Percentiles rank a stretch among this genome's conserved stretches.
Evolutionary conservation across 2,329 filamentous ascomycete species (phyloP).

Genomic region (Nothophoma quercina): DNA sequence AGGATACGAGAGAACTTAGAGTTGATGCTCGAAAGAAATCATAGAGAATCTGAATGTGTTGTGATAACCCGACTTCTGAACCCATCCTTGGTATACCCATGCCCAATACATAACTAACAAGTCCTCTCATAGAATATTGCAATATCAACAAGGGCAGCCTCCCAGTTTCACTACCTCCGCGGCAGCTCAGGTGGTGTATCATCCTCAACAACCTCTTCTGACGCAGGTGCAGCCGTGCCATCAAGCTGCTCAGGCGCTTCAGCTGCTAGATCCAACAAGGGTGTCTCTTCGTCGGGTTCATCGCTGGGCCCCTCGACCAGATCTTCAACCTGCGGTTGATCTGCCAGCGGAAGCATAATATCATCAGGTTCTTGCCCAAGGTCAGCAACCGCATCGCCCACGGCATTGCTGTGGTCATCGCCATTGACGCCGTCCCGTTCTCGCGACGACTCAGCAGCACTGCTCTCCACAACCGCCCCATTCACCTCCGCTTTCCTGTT

Average conservation of each 20-base stretch:
- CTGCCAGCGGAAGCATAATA: background rate
- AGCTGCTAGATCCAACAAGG: constrained; percentile 6
- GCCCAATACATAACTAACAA: background rate
- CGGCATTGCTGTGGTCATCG: background rate
- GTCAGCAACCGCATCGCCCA: no score
- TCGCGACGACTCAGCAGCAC: no score
- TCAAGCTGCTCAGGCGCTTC: constrained; percentile 10
- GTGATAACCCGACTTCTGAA: no score
- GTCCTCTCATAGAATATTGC: background rate
- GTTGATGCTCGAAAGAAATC: no score
- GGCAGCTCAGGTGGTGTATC: background rate
- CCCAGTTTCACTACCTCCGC: background rate
- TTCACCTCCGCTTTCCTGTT: background rate
- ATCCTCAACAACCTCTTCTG: no score
- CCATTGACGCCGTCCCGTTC: background rate
- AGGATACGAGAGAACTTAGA: no score
- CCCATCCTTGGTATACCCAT: background rate
- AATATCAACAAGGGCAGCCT: background rate
- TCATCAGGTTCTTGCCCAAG: background rate
- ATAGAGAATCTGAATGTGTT: no score
- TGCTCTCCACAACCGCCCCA: background rate
- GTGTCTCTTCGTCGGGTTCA: constrained; percentile 1
- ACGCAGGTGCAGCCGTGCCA: background rate
- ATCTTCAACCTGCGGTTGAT: background rate
- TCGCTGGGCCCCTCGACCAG: constrained; percentile 1